Conservation (phyloP, 805 yeast species). For the Lachancea fermentati region DNA sequence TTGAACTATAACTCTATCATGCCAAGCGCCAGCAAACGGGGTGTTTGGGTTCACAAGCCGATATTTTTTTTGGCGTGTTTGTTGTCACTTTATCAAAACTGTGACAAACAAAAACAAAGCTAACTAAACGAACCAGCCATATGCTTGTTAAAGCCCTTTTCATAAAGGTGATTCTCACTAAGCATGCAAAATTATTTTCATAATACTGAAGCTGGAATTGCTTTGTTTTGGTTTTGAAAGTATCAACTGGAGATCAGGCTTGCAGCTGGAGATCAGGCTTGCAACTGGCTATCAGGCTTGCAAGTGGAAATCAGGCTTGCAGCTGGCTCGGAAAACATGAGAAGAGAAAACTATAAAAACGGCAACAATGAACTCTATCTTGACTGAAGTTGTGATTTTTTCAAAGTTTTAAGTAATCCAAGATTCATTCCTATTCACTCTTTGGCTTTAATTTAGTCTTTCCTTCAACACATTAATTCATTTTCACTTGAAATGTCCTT, state of each 20-base stretch:
- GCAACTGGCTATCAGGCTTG: neutral
- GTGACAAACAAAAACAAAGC: neutral
- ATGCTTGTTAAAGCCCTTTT: neutral
- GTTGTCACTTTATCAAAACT: neutral
- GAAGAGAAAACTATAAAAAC: too few species aligned
- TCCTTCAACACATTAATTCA: neutral
- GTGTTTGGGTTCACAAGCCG: neutral
- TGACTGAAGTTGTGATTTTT: too few species aligned
- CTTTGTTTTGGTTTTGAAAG: too few species aligned
- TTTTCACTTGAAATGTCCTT: neutral
- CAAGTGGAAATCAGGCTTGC: too few species aligned
- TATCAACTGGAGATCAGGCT: neutral
- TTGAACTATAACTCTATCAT: too few species aligned
- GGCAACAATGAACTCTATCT: too few species aligned
- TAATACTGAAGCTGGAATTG: too few species aligned
- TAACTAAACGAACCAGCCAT: neutral
- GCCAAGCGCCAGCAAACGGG: too few species aligned
- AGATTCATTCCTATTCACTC: neutral
- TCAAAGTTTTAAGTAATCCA: too few species aligned
- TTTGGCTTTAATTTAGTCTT: neutral
- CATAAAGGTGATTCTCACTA: too few species aligned
- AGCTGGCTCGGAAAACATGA: too few species aligned
- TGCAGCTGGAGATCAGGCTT: neutral
- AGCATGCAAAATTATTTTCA: too few species aligned
- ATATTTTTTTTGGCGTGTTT: neutral